Conservation (phyloP, 345 rosid genomes). For the Turnera subulata region DNA sequence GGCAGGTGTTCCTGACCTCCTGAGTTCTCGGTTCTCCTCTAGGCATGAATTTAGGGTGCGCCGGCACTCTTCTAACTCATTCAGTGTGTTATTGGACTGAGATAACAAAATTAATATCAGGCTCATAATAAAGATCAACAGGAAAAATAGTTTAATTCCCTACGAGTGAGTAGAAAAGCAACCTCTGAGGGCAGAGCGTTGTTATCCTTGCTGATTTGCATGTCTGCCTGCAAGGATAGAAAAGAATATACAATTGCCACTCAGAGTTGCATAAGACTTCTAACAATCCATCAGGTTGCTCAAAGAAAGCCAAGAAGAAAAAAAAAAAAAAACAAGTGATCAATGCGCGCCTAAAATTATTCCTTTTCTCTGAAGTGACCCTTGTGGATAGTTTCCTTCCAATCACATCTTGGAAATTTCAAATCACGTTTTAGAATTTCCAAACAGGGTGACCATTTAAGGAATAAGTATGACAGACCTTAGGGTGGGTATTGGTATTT, state of each 20-base stretch:
- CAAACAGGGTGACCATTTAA: no score
- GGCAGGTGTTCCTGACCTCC: slow-evolving; percentile 45
- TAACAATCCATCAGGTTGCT: not conserved
- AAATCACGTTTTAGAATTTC: no score
- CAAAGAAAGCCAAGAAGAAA: slow-evolving; percentile 13
- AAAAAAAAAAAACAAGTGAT: not conserved
- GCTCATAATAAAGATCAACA: slow-evolving; percentile 13
- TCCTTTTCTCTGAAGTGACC: no score
- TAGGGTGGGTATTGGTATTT: slow-evolving; percentile 33
- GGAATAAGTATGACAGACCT: slow-evolving; percentile 37
- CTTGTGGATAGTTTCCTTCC: no score
- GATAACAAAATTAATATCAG: slow-evolving; percentile 20
- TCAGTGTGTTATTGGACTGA: slow-evolving; percentile 55
- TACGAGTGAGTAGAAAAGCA: slow-evolving; percentile 22
- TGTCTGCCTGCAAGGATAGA: slow-evolving; percentile 41
- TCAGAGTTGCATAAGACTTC: no score
- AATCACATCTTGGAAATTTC: no score
- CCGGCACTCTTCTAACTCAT: slow-evolving; percentile 72
- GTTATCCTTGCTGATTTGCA: slow-evolving; percentile 41
- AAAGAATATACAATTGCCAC: not conserved
- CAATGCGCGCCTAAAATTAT: not conserved
- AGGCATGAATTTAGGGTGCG: slow-evolving; percentile 60
- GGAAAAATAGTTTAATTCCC: slow-evolving; percentile 2
- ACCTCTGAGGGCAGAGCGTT: slow-evolving; percentile 61
- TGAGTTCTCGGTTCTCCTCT: slow-evolving; percentile 73